phyloP scores from a whole-genome alignment of 2,329 filamentous ascomycete species.

The Phoma herbarum region DNA sequence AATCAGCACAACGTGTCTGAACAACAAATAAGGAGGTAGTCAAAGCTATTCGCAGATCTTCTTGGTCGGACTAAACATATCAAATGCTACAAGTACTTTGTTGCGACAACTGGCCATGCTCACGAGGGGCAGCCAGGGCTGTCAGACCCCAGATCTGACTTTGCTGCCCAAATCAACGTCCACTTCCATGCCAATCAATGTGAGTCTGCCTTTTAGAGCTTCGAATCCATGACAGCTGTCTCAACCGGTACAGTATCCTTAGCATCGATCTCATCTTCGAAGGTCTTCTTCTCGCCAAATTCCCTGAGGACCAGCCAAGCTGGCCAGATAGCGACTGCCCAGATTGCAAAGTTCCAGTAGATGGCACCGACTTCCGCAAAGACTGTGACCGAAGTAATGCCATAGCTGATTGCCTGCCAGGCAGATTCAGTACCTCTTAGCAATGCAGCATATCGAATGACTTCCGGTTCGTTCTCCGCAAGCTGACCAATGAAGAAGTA shows the following conservation, averaged over 20 bases:
- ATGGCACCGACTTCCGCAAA: constrained; percentile 72
- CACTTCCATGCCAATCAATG: neutral
- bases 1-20: neutral
- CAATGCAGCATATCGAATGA: constrained; percentile 73
- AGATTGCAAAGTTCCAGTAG: constrained; percentile 76
- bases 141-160: too few relatives aligned
- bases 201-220: neutral
- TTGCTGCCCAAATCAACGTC: neutral
- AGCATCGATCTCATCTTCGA: constrained; percentile 12
- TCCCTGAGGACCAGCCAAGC: constrained; percentile 72
- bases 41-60: neutral
- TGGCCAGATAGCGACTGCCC: constrained; percentile 69
- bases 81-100: neutral
- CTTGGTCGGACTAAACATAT: too few relatives aligned
- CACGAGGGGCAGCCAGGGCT: neutral
- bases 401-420: constrained; percentile 77
- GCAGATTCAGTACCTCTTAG: constrained; percentile 76
- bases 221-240: neutral
- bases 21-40: too few relatives aligned
- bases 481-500: constrained; percentile 77
- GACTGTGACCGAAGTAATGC: constrained; percentile 67
- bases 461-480: constrained; percentile 67
- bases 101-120: neutral
- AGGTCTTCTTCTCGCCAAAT: constrained; percentile 54
- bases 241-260: neutral